Percentiles rank a stretch among this genome's conserved stretches.
These are phyloP conservation scores for Striga asiatica DNA, from an alignment of 257 asterid species.

Conservation along the genomic window DNA sequence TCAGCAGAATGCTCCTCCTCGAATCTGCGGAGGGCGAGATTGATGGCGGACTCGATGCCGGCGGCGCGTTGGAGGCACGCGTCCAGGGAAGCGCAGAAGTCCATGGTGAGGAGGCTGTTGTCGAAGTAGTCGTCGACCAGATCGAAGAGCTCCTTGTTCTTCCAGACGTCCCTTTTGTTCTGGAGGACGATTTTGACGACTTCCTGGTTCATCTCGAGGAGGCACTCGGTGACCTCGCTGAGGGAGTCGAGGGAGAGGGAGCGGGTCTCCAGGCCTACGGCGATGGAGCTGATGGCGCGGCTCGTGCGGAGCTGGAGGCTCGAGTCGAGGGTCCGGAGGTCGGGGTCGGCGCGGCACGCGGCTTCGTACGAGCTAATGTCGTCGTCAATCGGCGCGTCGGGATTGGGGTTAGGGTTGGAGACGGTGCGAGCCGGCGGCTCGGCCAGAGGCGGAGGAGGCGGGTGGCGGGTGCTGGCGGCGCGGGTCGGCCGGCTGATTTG, in stretches of 20 bases:
- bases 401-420: slow-evolving; percentile 11
- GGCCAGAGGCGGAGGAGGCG: slow-evolving; percentile 5
- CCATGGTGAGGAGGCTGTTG: slow-evolving; percentile 51
- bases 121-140: slow-evolving; percentile 72
- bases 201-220: slow-evolving; percentile 66
- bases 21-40: slow-evolving; percentile 39
- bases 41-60: slow-evolving; percentile 44
- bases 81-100: slow-evolving; percentile 63
- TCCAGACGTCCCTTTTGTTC: slow-evolving; percentile 58
- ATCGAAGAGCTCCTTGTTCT: slow-evolving; percentile 41
- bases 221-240: slow-evolving; percentile 56
- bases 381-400: slow-evolving; percentile 11
- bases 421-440: slow-evolving; percentile 11
- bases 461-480: slow-evolving; percentile 15
- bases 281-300: slow-evolving; percentile 57
- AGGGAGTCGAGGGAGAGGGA: slow-evolving; percentile 65
- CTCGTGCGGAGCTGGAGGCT: slow-evolving; percentile 47
- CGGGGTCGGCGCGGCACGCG: slow-evolving; percentile 64
- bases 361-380: slow-evolving; percentile 59
- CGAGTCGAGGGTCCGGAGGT: slow-evolving; percentile 47
- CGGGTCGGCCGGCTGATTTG: slow-evolving; percentile 25
- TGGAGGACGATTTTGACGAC: slow-evolving; percentile 49
- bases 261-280: slow-evolving; percentile 43
- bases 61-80: slow-evolving; percentile 50
- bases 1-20: slow-evolving; percentile 28